Base-by-base conservation (phyloP, 2,329 filamentous ascomycete species). In the Aphanoascus verrucosus region DNA sequence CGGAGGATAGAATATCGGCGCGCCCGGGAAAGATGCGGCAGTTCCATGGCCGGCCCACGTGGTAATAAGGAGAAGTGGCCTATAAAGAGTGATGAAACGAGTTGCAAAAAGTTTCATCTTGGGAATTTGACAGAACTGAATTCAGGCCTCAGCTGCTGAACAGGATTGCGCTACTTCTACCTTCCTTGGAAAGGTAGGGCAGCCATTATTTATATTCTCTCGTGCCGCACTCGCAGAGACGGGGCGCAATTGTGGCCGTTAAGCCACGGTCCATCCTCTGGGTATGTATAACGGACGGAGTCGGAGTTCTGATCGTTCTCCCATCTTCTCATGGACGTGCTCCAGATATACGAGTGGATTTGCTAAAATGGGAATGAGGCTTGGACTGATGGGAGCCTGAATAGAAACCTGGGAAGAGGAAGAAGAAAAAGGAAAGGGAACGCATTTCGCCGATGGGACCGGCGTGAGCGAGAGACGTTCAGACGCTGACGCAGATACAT, bases 1-100 rank as follows among this genome's bases (percentile, higher is more conserved):
- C 35, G 44, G 49, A 14, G 55, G 55, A 15, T 34, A 31, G 35
- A 57, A 57, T 19, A 28, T 15, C 17, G 50, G 50, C 5, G 42
- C n/a, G 8, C 28, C 34, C 5, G 35, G 28, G 23, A 44, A 37
- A 41, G 51, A 49, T 7, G 31, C 41, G 17, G 41, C 41, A 12
- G 34, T n/a, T 2, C 44, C 38, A 11, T 49, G 17, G 15, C 23
- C 11, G 5, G 44, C 14, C 51, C 43, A 49, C 15, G 48, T 15
- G 31, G 23, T 6, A 42, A 48, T 43, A 15, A 53, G 43, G 14
- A 53, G 28, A 17, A 53, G 31, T 11, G 48, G 43, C 44, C 43
- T 48, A 23, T 35, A 43, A 37, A 42, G 43, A 53, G 44, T 42
- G 6, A 52, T 12, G 35, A 52, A n/a, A 5, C 32, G 46, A 40